Evolutionary conservation across 805 yeast genomes (phyloP), one percentile per base, ranked within the genome.

Genomic region (Yarrowia sp.): DNA sequence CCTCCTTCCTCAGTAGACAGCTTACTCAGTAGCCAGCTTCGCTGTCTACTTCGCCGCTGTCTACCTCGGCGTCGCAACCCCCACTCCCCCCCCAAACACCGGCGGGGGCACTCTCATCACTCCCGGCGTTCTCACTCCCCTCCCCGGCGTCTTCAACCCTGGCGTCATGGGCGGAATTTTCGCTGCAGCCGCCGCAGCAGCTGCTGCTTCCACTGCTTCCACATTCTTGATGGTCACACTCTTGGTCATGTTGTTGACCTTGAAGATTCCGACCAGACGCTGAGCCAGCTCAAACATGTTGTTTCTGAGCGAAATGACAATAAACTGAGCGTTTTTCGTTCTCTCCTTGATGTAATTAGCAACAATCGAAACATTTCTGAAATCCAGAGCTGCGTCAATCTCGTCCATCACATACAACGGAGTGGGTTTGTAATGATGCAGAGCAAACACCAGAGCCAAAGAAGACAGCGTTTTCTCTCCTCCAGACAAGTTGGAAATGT

Each of bases 371-470:
- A 95, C 99, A 71, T 95, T 95, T 74, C 98, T 81, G 77, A 95
- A 95, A 78, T 95, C 99, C 69, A 95, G 82, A 1, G 99, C 99
- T 0, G 99, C 99, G 78, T 95, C 99, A 70, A 95, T 95, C 78
- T 95, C 99, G 78, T 95, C 99, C 99, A 95, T 95, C 41, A 95
- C 98, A 74, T 95, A 95, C 57, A 95, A 78, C 6, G 99, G 99
- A 0, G 99, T 95, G 0, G 99, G 99, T 74, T 91, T 95, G 75
- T 91, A 95, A 70, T 90, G 89, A 75, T 95, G 99, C 33, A 95
- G 81, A 0, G 99, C 98, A 81, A 95, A 95, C 2, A 95, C 99
- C 70, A 95, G 80, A 0, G 99, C 98, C 71, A 95, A 80, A 0
- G 98, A 93, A 71, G 96, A 89, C 68, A 95, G 81, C 0, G 99